These are phyloP conservation scores for Coffea canephora DNA, from an alignment of 257 asterid species.

Conservation along the genomic window DNA sequence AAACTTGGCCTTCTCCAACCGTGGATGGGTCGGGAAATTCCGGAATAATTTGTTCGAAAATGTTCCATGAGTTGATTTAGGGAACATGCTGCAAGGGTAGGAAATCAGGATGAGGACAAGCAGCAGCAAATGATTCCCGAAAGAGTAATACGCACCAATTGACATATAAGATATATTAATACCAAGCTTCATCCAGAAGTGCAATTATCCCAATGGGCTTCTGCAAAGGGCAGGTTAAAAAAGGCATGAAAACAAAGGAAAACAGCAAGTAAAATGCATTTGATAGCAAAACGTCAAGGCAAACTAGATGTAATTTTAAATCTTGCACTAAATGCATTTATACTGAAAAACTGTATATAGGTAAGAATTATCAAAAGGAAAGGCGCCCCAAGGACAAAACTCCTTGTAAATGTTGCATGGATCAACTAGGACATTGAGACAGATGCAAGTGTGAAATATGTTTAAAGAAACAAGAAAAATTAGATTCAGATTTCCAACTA, in stretches of 20 bases:
- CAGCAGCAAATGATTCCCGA: constrained; percentile 13
- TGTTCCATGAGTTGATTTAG: constrained; percentile 92
- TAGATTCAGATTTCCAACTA: background rate
- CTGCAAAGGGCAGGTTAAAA: constrained; percentile 50
- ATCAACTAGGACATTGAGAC: background rate
- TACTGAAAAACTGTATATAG: background rate
- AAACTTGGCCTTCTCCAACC: constrained; percentile 84
- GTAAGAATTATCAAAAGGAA: background rate
- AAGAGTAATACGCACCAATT: constrained; percentile 25
- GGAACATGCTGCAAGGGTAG: constrained; percentile 81
- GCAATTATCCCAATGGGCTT: constrained; percentile 95
- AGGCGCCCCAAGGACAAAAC: no score
- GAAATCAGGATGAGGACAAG: constrained; percentile 28
- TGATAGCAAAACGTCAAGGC: background rate
- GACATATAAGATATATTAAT: constrained; percentile 28
- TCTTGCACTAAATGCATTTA: background rate
- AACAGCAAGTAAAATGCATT: background rate
- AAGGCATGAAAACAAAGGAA: constrained; percentile 26
- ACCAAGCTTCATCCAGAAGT: constrained; percentile 99
- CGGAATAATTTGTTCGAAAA: constrained; percentile 89
- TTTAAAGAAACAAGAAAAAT: background rate
- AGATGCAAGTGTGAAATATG: background rate
- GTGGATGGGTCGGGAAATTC: constrained; percentile 70
- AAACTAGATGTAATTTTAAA: background rate
- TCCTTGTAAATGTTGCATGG: background rate